Evolutionary conservation across 176 grass and related monocot genomes (phyloP).

Genomic region (Musa acuminata): DNA sequence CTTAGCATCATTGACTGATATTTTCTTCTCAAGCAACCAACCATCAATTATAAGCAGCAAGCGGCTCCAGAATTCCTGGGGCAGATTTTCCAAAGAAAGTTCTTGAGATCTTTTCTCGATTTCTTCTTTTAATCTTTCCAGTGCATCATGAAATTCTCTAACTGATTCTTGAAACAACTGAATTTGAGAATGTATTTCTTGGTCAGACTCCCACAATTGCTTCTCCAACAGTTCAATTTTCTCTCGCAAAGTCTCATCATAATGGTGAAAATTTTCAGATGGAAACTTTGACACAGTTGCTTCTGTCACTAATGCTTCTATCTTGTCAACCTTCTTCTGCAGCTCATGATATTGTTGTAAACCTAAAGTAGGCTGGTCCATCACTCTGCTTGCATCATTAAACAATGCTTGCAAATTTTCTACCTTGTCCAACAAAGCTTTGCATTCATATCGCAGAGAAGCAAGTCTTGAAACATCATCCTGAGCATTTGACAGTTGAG

Average conservation of each 20-base stretch:
- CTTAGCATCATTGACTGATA: constrained; percentile 49
- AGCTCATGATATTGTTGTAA: constrained; percentile 38
- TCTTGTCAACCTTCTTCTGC: constrained; percentile 36
- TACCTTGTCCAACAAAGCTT: constrained; percentile 50
- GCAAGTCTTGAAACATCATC: constrained; percentile 43
- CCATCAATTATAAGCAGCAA: constrained; percentile 73
- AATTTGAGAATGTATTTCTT: constrained; percentile 65
- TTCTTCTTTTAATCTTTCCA: constrained; percentile 67
- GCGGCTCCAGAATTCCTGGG: constrained; percentile 70
- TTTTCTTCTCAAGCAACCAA: constrained; percentile 92
- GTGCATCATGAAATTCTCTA: constrained; percentile 61
- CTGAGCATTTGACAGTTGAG: constrained; percentile 39
- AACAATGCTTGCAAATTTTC: constrained; percentile 49
- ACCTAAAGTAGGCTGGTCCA: constrained; percentile 30
- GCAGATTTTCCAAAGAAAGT: constrained; percentile 39
- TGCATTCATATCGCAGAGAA: constrained; percentile 35
- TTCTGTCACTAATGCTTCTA: constrained; percentile 39
- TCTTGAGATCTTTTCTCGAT: constrained; percentile 38
- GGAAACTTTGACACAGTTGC: constrained; percentile 43
- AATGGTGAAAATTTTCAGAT: constrained; percentile 16
- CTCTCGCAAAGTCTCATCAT: constrained; percentile 54
- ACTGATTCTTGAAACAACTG: constrained; percentile 77
- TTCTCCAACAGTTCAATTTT: constrained; percentile 58
- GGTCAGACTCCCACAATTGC: constrained; percentile 44
- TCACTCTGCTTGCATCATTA: constrained; percentile 37